Conservation (phyloP, 306 rosid species). For the Sophora flavescens region DNA sequence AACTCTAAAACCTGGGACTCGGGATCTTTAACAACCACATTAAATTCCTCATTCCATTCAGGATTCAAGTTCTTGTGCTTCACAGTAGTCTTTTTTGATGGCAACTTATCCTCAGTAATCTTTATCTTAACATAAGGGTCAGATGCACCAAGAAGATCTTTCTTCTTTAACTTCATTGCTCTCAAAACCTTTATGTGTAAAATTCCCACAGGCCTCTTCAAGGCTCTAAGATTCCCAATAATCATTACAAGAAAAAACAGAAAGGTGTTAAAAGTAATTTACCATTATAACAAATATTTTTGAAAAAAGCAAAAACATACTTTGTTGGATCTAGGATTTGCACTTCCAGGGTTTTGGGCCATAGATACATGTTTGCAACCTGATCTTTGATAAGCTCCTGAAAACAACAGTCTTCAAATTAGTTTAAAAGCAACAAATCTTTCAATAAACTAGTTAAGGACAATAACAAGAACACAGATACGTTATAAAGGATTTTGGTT, state of each 20-base stretch:
- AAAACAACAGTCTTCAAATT: constrained; percentile 37
- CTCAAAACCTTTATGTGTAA: constrained; percentile 79
- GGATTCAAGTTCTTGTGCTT: constrained; percentile 92
- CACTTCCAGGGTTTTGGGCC: constrained; percentile 94
- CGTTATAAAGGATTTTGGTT: neutral
- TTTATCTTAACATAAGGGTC: constrained; percentile 92
- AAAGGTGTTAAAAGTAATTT: constrained; percentile 33
- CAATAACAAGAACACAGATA: constrained; percentile 1
- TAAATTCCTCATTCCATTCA: constrained; percentile 95
- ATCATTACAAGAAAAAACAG: constrained; percentile 43
- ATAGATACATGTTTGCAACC: constrained; percentile 89
- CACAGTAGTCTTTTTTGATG: constrained; percentile 85
- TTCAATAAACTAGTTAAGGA: constrained; percentile 39
- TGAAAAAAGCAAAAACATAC: constrained; percentile 59
- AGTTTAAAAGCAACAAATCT: constrained; percentile 35
- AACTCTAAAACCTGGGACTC: constrained; percentile 72
- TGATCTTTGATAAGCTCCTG: constrained; percentile 88
- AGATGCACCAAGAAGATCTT: constrained; percentile 87
- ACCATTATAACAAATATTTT: constrained; percentile 12
- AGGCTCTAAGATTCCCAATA: constrained; percentile 63
- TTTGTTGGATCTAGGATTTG: constrained; percentile 71
- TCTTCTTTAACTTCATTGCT: constrained; percentile 79
- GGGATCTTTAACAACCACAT: constrained; percentile 77
- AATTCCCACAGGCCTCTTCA: constrained; percentile 87
- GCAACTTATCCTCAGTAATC: constrained; percentile 76